phyloP scores from a whole-genome alignment of 2,329 filamentous ascomycete genomes.

The Neoscytalidium dimidiatum region DNA sequence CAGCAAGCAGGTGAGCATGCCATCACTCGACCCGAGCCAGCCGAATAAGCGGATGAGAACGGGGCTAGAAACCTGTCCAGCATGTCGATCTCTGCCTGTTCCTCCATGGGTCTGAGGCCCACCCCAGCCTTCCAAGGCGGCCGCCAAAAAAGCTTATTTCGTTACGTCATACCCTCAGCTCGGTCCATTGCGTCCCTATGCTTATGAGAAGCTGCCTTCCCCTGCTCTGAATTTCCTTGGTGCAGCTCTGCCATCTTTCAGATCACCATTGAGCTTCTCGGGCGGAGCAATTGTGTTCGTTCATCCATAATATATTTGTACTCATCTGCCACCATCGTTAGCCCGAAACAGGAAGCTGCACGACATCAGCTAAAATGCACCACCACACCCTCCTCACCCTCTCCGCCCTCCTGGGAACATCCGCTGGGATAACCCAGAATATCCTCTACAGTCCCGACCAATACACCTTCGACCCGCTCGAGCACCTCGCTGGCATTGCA shows the following conservation, averaged over 20 bases:
- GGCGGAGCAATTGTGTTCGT: background rate
- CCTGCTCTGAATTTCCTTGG: too few species aligned
- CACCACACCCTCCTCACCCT: background rate
- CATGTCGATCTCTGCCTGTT: constrained; percentile 13
- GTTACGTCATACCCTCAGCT: background rate
- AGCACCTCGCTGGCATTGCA: constrained; percentile 53
- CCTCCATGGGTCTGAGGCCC: background rate
- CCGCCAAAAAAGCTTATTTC: constrained; percentile 3
- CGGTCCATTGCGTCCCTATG: background rate
- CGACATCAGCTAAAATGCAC: background rate
- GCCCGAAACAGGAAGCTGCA: background rate
- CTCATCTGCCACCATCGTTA: background rate
- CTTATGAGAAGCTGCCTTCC: background rate
- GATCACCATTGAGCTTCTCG: background rate
- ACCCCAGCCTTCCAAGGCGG: constrained; percentile 3
- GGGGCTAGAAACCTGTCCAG: background rate
- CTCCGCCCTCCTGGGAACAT: background rate
- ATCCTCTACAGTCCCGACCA: constrained; percentile 19
- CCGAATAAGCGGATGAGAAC: background rate
- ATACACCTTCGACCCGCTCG: constrained; percentile 46
- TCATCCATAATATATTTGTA: background rate
- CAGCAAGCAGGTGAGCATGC: background rate
- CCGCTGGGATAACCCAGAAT: background rate
- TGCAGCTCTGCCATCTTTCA: too few species aligned
- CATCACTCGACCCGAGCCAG: constrained; percentile 6